These are phyloP conservation scores for Vigna hirtella DNA, from an alignment of 306 rosid species.

Conservation along the genomic window DNA sequence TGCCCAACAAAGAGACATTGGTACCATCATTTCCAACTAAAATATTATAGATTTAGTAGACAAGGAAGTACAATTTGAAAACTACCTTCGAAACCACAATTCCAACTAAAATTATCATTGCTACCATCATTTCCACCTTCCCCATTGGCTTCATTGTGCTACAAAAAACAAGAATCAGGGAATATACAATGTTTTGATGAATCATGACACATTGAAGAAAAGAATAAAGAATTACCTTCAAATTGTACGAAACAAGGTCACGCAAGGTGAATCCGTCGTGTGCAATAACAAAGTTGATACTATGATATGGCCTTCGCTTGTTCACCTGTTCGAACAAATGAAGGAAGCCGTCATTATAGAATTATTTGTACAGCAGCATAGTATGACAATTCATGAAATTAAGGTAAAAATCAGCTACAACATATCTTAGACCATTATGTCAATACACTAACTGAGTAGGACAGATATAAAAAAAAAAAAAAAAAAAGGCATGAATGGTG, in stretches of 20 bases:
- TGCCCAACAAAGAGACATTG: constrained; percentile 1
- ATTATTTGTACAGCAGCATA: constrained; percentile 25
- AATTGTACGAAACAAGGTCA: constrained; percentile 95
- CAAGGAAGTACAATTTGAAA: constrained; percentile 19
- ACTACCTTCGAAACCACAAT: constrained; percentile 94
- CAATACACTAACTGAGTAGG: constrained; percentile 10
- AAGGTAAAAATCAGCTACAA: constrained; percentile 14
- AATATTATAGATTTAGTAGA: too few species aligned
- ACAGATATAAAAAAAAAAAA: not conserved
- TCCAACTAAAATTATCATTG: constrained; percentile 94
- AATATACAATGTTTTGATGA: constrained; percentile 34
- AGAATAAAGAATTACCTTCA: constrained; percentile 67
- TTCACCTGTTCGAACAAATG: constrained; percentile 67
- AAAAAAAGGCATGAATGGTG: not conserved
- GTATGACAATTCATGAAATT: constrained; percentile 1
- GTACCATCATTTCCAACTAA: too few species aligned
- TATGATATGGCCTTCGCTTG: constrained; percentile 87
- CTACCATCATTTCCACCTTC: constrained; percentile 94
- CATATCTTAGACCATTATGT: constrained; percentile 20
- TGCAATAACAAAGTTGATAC: constrained; percentile 83
- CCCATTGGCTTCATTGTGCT: constrained; percentile 97
- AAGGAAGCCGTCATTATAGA: constrained; percentile 32
- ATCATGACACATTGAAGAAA: constrained; percentile 18
- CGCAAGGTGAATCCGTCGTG: constrained; percentile 88
- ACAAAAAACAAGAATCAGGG: constrained; percentile 53